These are phyloP conservation scores for Diaporthe caulivora DNA, from an alignment of 2,329 filamentous ascomycete genomes.

Conservation along the genomic window DNA sequence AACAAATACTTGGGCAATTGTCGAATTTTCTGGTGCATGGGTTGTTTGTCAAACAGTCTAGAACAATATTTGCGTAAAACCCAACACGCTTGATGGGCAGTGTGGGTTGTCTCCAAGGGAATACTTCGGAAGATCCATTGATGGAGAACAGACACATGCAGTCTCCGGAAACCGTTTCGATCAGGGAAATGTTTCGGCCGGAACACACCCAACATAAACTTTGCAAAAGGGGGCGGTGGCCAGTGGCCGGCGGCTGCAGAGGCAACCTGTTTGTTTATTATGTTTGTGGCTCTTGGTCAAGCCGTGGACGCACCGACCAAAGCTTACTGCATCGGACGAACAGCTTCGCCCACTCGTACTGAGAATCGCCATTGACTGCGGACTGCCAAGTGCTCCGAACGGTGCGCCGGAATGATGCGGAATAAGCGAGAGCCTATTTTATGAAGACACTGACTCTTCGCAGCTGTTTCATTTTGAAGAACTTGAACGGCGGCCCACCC, in stretches of 20 bases:
- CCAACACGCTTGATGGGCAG: neutral
- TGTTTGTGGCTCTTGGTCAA: neutral
- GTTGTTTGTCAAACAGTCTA: neutral
- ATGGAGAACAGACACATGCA: neutral
- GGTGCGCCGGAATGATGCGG: conserved; percentile 7
- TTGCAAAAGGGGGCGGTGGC: neutral
- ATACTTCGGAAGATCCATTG: neutral
- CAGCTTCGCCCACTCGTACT: conserved; percentile 2
- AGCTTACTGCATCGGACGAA: neutral
- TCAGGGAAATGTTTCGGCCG: neutral
- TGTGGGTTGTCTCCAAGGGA: neutral
- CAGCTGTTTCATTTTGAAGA: conserved; percentile 21
- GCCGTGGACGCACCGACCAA: neutral
- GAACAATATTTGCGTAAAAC: neutral
- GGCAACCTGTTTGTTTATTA: neutral
- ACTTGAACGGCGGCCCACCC: conserved; percentile 5
- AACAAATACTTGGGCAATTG: neutral
- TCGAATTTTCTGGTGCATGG: neutral
- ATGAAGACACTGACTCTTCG: conserved; percentile 19
- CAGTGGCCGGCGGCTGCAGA: neutral
- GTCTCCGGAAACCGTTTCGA: too few relatives aligned
- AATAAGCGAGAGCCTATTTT: conserved; percentile 26
- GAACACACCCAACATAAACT: neutral
- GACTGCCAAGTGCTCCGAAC: neutral
- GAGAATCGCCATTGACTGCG: neutral